These are phyloP conservation scores for Lagerstroemia speciosa DNA, from an alignment of 345 rosid species.

Conservation along the genomic window DNA sequence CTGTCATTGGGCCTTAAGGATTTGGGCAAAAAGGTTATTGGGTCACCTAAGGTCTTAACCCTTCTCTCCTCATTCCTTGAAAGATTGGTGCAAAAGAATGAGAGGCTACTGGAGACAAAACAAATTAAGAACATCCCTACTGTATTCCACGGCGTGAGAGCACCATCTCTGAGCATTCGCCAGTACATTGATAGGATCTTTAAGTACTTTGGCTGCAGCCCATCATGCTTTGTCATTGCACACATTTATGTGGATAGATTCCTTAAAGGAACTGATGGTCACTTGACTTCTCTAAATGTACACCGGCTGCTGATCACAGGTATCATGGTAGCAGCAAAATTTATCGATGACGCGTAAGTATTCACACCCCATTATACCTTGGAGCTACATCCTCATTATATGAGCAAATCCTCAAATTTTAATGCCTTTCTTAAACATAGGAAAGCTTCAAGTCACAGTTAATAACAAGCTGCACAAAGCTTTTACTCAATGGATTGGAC, in stretches of 20 bases:
- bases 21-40: constrained; percentile 31
- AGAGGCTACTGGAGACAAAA: constrained; percentile 23
- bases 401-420: neutral
- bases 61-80: constrained; percentile 59
- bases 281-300: constrained; percentile 56
- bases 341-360: constrained; percentile 76
- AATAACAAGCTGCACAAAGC: no score
- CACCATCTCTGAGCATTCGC: constrained; percentile 50
- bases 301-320: constrained; percentile 82
- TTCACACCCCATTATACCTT: neutral
- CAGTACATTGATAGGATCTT: constrained; percentile 74
- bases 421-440: neutral
- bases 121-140: constrained; percentile 28
- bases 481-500: no score
- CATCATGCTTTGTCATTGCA: constrained; percentile 81
- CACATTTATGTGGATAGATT: constrained; percentile 64
- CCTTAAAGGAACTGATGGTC: constrained; percentile 36
- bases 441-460: no score
- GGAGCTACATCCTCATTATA: neutral
- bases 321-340: constrained; percentile 80
- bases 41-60: constrained; percentile 39
- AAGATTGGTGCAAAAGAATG: constrained; percentile 42
- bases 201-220: constrained; percentile 79
- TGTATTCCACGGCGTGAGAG: constrained; percentile 56
- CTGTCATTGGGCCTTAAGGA: constrained; percentile 45